Base-by-base conservation (phyloP, 352 stramenopile species). In the Globisporangium middletonii region DNA sequence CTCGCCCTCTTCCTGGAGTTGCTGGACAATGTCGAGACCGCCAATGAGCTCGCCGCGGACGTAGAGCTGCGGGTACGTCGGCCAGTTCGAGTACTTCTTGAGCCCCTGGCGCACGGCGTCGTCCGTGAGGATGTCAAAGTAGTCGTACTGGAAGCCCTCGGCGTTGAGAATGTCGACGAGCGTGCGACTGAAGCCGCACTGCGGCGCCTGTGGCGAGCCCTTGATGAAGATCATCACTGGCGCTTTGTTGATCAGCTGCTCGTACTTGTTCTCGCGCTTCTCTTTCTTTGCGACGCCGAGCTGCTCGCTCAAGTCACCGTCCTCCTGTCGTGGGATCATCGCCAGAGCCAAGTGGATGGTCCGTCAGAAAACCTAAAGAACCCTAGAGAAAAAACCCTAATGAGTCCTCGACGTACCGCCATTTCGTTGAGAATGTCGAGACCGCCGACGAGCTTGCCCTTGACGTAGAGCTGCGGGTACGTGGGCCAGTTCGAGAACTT, bases 201-300 rank as follows among this genome's bases (percentile, higher is more conserved):
- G 79, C 27, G 97, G 96, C 27, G 82, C 75, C 59, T 87, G 85
- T 9, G 97, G 96, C 13, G 81, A 73, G 54, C 85, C 97, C 72
- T 99, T 99, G 89, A 99, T 99, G 72, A 99, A 99, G 19, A 99
- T 79, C 94, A 99, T 98, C 60, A 99, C 89, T 3, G 79, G 79
- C 30, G 88, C 80, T 49, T 83, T 77, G 61, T 89, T 94, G 55
- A 98, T 86, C 43, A 98, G 71, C 69, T 92, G 74, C 55, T 88
- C 67, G 57, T 97, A 91, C 64, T 90, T 89, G 71, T 91, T 90
- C 63, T 90, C 79, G 50, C 78, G 83, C 67, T 92, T 92, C 46
- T 70, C 67, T 62, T 91, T 92, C 76, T 94, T 94, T 13, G 73
- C 73, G n/a, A 98, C 78, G 53, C 88, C 85, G 16, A 98, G 79